A percentile compares a stretch with the other conserved stretches of the same genome.
Evolutionary conservation across 768 basidiomycete genomes (phyloP).

Genomic region (Butyriboletus loyo): DNA sequence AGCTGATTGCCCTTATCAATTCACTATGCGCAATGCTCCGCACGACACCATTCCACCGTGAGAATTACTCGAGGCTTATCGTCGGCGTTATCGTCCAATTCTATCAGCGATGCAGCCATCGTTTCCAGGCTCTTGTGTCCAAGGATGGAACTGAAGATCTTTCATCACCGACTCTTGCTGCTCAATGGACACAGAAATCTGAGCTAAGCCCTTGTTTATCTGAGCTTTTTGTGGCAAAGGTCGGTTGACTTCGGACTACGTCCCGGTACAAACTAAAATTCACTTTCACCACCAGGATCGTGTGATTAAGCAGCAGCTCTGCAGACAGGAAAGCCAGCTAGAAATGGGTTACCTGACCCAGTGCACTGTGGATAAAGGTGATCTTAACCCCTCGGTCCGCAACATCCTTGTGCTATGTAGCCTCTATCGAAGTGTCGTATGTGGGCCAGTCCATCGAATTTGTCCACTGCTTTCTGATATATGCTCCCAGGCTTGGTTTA

Average conservation of each 20-base stretch:
- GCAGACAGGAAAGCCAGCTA: slow-evolving; percentile 74
- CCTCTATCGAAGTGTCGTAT: slow-evolving; percentile 83
- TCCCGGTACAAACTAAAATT: slow-evolving; percentile 1
- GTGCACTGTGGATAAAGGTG: slow-evolving; percentile 49
- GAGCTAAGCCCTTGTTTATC: slow-evolving; percentile 74
- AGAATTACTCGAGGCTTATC: slow-evolving; percentile 92
- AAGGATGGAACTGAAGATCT: slow-evolving; percentile 39
- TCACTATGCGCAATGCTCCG: slow-evolving; percentile 89
- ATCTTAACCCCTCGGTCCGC: slow-evolving; percentile 68
- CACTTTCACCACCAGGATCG: slow-evolving; percentile 33
- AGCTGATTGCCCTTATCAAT: slow-evolving; percentile 86
- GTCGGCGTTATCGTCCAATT: slow-evolving; percentile 94
- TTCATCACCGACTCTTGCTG: slow-evolving; percentile 49
- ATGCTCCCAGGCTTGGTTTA: slow-evolving; percentile 75
- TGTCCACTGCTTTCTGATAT: slow-evolving; percentile 7
- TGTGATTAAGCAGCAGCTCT: slow-evolving; percentile 52
- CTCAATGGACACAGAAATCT: slow-evolving; percentile 81
- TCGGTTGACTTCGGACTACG: slow-evolving; percentile 32
- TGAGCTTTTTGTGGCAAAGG: slow-evolving; percentile 56
- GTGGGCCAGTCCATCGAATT: slow-evolving; percentile 26
- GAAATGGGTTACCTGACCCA: slow-evolving; percentile 67
- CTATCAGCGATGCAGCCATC: slow-evolving; percentile 89
- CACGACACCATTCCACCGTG: slow-evolving; percentile 90
- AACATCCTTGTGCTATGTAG: slow-evolving; percentile 74
- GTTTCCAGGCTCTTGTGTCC: slow-evolving; percentile 73